Evolutionary conservation across 352 stramenopile species (phyloP).

Genomic region (Chrysophaeum taylorii): DNA sequence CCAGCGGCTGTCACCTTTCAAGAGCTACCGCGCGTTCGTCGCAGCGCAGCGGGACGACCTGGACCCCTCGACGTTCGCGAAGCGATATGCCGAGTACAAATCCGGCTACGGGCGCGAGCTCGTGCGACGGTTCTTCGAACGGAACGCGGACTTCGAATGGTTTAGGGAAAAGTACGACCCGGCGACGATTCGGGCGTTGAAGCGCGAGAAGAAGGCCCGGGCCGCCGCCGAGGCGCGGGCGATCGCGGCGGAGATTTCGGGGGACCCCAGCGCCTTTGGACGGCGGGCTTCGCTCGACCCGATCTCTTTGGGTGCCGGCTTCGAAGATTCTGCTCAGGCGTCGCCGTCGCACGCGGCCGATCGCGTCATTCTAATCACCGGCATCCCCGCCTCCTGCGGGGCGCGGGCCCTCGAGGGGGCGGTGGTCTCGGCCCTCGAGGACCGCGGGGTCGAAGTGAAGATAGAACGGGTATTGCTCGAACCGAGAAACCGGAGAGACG

Average conservation of each 20-base stretch:
- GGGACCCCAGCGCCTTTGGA: not conserved
- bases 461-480: too few relatives aligned
- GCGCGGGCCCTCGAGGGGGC: not conserved
- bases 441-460: not conserved
- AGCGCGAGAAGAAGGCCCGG: not conserved
- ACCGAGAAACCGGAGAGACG: not conserved
- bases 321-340: not conserved
- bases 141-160: conserved; percentile 15
- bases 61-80: not conserved
- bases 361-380: not conserved
- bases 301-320: not conserved
- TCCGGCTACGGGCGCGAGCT: not conserved
- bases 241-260: not conserved
- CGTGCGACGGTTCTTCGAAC: conserved; percentile 10
- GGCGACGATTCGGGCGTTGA: not conserved
- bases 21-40: conserved; percentile 12
- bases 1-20: not conserved
- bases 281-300: not conserved
- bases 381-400: not conserved
- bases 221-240: not conserved
- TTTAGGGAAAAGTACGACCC: conserved; percentile 5
- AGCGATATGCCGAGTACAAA: not conserved
- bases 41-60: not conserved
- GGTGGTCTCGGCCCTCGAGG: not conserved
- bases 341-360: not conserved